Evolutionary conservation across 2,329 filamentous ascomycete species (phyloP), one percentile per base, ranked within the genome.

Genomic region (Botrytis hyacinthi): DNA sequence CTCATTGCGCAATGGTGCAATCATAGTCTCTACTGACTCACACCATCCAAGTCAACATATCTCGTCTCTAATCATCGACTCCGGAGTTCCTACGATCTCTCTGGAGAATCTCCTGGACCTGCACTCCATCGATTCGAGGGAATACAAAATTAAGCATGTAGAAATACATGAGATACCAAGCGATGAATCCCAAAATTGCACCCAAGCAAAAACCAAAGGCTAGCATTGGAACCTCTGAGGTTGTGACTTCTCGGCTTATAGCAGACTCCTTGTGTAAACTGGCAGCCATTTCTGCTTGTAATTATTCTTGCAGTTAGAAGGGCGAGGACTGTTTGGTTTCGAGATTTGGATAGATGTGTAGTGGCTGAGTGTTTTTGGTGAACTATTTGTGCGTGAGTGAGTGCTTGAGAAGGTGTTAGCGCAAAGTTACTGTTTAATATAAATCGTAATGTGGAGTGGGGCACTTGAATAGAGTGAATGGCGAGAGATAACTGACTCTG

Each of bases 141-240:
- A 54, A 40, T 20, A 54, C 22, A 26, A 51, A 20, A 22, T 26
- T 51, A 20, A 42, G 18, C 48, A 69, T 32, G 18, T 57, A 57
- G 44, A 57, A 69, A 51, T 69, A 69, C n/a, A 57, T 57, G 18
- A 32, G 42, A 18, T 42, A 69, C 66, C 66, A 69, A 26, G 35
- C n/a, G 3, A 42, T 9, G 1, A 68, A 57, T 20, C 48, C 66
- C 18, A 57, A 32, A 16, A 42, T 3, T 32, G 46, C 48, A 57
- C 66, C 66, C 20, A 68, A 14, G 16, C 48, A 18, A 29, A 54
- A 22, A 8, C 35, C 37, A 32, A 68, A 40, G 3, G 29, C 22
- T 18, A 22, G 4, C 22, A n/a, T 42, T 68, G 35, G 7, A 40
- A 57, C 22, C 20, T 57, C 35, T 6, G 22, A 29, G n/a, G 22